These are phyloP conservation scores for Lomentospora prolificans DNA, from an alignment of 2,329 filamentous ascomycete species.

Conservation along the genomic window DNA sequence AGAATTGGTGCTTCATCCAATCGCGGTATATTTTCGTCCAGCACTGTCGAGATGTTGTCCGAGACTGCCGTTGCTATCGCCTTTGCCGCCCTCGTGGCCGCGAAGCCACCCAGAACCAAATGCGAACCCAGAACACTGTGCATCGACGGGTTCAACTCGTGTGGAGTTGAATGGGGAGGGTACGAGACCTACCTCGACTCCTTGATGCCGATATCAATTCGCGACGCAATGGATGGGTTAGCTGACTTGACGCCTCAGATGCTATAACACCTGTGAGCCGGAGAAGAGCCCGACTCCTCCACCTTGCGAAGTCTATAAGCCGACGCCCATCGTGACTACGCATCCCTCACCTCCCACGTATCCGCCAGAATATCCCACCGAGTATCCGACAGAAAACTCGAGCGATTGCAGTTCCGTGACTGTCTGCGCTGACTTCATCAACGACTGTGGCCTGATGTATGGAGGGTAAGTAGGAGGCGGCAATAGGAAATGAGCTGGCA, in stretches of 20 bases:
- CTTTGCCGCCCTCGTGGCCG: background rate
- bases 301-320: background rate
- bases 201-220: too few relatives aligned
- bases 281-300: background rate
- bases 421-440: conserved; percentile 7
- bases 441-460: conserved; percentile 7
- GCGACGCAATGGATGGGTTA: too few relatives aligned
- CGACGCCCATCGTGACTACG: background rate
- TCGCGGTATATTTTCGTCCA: background rate
- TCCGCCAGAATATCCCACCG: background rate
- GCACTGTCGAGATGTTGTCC: background rate
- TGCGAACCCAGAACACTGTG: conserved; percentile 7
- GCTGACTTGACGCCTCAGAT: too few relatives aligned
- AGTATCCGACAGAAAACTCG: background rate
- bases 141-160: conserved; percentile 13
- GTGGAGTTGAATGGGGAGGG: conserved; percentile 12
- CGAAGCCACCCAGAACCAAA: background rate
- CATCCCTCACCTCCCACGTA: background rate
- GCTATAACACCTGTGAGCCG: conserved; percentile 12
- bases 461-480: conserved; percentile 2
- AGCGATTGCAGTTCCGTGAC: background rate
- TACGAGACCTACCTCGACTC: too few relatives aligned
- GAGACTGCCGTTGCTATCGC: background rate
- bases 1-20: too few relatives aligned
- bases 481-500: too few relatives aligned